Base-by-base conservation (phyloP, 345 rosid species). In the Raphanus raphanistrum region DNA sequence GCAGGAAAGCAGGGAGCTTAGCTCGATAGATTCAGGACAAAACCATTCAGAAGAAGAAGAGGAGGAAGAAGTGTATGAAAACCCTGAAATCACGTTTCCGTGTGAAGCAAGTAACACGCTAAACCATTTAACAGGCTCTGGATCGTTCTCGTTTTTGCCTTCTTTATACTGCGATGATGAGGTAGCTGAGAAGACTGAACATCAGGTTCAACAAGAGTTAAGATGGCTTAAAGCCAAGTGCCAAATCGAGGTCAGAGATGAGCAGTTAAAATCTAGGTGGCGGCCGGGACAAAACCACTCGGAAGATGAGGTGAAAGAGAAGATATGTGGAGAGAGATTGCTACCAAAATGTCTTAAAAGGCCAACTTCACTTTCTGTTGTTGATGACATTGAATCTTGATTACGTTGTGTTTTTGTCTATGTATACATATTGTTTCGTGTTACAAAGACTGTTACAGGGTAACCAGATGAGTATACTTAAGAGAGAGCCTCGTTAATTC, bases 161-260 rank as follows among this genome's bases (percentile, higher is more conserved):
- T 73, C 82, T 50, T 12, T 61, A 29, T 79, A 79, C 78, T 72
- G 79, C 41, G 41, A 35, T 21, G 60, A 31, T 58, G 87, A 86
- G 67, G 61, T 65, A 15, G 55, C 17, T 45, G 85, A 83, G 28
- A 76, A 77, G 66, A 63, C 79, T 1, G 88, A 88, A 77, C 84
- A 66, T 54, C 86, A 83, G 66, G 65, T 82, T 57, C 88, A 84
- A 76, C 93, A 79, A 59, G 86, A 86, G 77, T 33, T 85, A 7
- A 84, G 94, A 82, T 86, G 96, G 97, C 86, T 83, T 9, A 87
- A 84, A 78, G 94, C 92, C 16, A 88, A 87, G 78, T 81, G 86
- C 80, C 88, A 84, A 75, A 84, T 81, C 57, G 86, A 87, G 74
- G 58, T 87, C 50, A 83, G 89, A 75, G 89, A 89, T 82, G 89